Evolutionary conservation across 805 yeast genomes (phyloP).

Genomic region (Candida xyloterini): DNA sequence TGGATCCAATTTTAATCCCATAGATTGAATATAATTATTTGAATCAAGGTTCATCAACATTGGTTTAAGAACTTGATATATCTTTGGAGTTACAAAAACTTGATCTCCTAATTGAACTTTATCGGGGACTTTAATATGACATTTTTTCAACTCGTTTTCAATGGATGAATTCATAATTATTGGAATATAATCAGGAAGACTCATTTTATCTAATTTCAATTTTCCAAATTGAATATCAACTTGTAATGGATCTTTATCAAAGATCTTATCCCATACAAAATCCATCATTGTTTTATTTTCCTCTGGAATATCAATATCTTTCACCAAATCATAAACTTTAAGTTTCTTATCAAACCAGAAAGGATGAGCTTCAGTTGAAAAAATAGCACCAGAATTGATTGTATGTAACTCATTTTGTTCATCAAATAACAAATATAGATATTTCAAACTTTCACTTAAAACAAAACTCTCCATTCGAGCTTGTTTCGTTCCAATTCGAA

Average conservation of each 20-base stretch:
- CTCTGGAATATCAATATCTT: conserved; percentile 24
- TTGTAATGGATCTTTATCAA: conserved; percentile 1
- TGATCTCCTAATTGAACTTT: conserved; percentile 2
- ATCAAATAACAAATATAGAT: conserved; percentile 51
- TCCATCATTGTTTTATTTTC: conserved; percentile 2
- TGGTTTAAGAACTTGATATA: conserved; percentile 14
- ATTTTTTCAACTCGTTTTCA: conserved; percentile 1
- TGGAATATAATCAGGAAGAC: conserved; percentile 6
- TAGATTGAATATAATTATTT: not conserved
- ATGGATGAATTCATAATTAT: conserved; percentile 3
- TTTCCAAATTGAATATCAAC: conserved; percentile 13
- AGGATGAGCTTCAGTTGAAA: conserved; percentile 92
- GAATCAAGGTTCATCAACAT: not conserved
- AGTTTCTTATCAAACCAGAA: conserved; percentile 58
- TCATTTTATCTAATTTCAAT: conserved; percentile 11
- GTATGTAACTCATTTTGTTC: conserved; percentile 51
- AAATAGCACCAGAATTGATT: conserved; percentile 39
- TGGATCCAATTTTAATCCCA: conserved; percentile 5
- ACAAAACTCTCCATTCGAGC: conserved; percentile 93
- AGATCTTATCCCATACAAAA: not conserved
- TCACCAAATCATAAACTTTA: conserved; percentile 18
- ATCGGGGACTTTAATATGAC: conserved; percentile 1
- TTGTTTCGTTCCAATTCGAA: conserved; percentile 58
- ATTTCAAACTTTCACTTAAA: conserved; percentile 76
- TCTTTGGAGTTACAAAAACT: conserved; percentile 7